A percentile compares a stretch with the other conserved stretches of the same genome.
Conservation (phyloP, 2,329 filamentous ascomycete species). For the Kalaharituber pfeilii region DNA sequence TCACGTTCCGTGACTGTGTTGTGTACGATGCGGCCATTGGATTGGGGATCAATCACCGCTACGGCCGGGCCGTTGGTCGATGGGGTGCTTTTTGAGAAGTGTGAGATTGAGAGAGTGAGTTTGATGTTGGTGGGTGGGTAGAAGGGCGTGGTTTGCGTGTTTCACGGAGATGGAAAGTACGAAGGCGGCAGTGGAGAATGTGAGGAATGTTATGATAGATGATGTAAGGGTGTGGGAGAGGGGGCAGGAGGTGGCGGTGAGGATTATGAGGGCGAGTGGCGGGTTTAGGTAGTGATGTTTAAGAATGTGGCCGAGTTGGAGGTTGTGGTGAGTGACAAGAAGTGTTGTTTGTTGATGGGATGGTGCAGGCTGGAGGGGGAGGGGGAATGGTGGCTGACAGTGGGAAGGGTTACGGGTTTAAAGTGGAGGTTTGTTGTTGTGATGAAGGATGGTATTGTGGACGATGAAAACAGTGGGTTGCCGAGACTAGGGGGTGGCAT, state of each 20-base stretch:
- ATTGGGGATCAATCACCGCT: conserved; percentile 7
- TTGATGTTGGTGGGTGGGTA: neutral
- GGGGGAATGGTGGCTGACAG: neutral
- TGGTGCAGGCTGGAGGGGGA: neutral
- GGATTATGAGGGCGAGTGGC: neutral
- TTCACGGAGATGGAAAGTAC: neutral
- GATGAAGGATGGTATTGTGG: neutral
- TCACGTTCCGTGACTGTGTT: conserved; percentile 7
- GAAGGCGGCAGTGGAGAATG: neutral
- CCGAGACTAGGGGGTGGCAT: neutral
- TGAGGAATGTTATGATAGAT: conserved; percentile 4
- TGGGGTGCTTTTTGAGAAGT: neutral
- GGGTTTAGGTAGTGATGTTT: conserved; percentile 4
- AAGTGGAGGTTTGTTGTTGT: neutral
- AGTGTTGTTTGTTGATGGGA: neutral
- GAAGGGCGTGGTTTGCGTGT: neutral
- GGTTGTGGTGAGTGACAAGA: no score
- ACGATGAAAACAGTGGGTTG: neutral
- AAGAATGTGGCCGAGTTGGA: conserved; percentile 4
- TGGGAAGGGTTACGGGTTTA: neutral
- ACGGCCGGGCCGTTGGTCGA: neutral
- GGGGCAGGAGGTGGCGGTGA: neutral
- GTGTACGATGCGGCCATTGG: conserved; percentile 9
- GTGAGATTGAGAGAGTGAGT: neutral
- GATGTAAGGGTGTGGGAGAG: conserved; percentile 5